A percentile compares a stretch with the other conserved stretches of the same genome.
These are phyloP conservation scores for Glycine soja DNA, from an alignment of 306 rosid genomes.

Conservation along the genomic window DNA sequence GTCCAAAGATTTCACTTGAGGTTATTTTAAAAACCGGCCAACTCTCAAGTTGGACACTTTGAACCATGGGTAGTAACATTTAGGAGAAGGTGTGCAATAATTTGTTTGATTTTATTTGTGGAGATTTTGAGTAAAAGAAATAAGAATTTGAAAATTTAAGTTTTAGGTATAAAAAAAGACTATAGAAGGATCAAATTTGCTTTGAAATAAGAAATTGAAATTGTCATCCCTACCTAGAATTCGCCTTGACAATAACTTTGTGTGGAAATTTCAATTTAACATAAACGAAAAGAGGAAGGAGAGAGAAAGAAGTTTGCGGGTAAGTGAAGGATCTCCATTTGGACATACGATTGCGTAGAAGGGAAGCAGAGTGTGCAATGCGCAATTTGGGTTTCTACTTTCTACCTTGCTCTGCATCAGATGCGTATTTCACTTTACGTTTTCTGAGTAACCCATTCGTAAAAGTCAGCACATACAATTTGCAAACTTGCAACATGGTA, in stretches of 20 bases:
- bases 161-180: neutral
- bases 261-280: neutral
- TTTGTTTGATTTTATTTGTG: neutral
- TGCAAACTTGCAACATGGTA: neutral
- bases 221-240: neutral
- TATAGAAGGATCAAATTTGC: neutral
- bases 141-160: neutral
- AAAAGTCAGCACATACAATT: neutral
- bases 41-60: neutral
- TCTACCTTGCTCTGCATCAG: conserved; percentile 30
- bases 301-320: neutral
- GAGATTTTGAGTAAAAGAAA: neutral
- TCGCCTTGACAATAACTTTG: neutral
- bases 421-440: conserved; percentile 5
- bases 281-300: neutral
- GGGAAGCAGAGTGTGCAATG: neutral
- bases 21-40: neutral
- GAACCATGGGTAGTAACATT: neutral
- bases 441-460: neutral
- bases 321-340: neutral
- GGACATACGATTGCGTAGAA: too few relatives aligned
- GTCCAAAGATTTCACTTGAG: neutral
- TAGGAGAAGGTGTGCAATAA: neutral
- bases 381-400: neutral
- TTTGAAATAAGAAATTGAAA: too few relatives aligned